A percentile compares a stretch with the other conserved stretches of the same genome.
Evolutionary conservation across 202 grass and related monocot genomes (phyloP).

Genomic region (Zoysia matrella): DNA sequence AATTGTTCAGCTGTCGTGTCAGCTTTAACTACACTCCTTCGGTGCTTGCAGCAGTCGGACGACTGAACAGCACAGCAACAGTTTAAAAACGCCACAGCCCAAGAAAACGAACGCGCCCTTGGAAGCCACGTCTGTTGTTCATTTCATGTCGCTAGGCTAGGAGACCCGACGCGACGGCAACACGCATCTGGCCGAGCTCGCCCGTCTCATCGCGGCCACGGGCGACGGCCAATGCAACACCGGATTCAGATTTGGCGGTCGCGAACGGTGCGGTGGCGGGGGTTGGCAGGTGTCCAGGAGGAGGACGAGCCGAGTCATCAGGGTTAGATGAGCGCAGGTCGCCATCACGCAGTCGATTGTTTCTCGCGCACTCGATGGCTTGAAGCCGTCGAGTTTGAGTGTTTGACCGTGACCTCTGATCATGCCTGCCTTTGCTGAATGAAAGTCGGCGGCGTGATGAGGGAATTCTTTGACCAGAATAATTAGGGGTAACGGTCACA

Average conservation of each 20-base stretch:
- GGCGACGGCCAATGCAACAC: neutral
- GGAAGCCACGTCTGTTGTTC: neutral
- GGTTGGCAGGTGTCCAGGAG: neutral
- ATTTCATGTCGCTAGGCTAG: neutral
- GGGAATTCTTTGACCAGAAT: neutral
- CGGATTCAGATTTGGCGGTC: neutral
- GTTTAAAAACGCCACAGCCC: neutral
- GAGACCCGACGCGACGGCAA: neutral
- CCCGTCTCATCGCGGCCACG: neutral
- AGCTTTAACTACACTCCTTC: no score
- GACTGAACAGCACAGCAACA: no score
- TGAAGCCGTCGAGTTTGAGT: slow-evolving; percentile 25
- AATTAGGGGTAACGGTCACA: neutral
- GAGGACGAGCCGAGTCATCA: neutral
- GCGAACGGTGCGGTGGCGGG: neutral
- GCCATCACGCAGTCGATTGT: neutral
- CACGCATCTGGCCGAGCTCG: neutral
- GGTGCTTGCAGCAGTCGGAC: no score
- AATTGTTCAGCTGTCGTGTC: no score
- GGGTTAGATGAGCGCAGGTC: neutral
- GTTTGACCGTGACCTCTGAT: slow-evolving; percentile 25
- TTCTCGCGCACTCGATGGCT: neutral
- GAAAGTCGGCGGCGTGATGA: neutral
- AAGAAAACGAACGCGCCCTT: neutral
- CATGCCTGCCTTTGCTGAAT: slow-evolving; percentile 18